Conservation (phyloP, 2,329 filamentous ascomycete species). For the Septoria petroselini region DNA sequence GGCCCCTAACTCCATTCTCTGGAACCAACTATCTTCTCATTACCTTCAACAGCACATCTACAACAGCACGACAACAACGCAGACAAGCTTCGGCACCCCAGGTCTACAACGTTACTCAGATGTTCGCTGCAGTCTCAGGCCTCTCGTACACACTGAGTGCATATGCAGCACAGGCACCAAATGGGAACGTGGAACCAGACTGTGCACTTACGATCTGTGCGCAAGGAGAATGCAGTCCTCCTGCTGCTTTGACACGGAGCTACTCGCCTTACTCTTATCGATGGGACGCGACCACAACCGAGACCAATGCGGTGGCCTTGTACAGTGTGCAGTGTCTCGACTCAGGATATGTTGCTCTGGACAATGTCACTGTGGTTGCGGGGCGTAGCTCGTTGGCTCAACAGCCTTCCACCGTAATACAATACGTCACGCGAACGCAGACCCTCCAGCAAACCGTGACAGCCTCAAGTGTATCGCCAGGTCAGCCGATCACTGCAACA, state of each 20-base stretch:
- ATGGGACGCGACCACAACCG: conserved; percentile 2
- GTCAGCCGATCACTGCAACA: background rate
- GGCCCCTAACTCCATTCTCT: background rate
- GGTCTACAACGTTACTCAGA: conserved; percentile 18
- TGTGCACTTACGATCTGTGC: conserved; percentile 16
- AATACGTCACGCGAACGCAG: background rate
- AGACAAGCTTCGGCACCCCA: background rate
- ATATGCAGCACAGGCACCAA: conserved; percentile 13
- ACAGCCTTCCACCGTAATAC: background rate
- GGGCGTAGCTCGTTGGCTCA: background rate
- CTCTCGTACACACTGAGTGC: conserved; percentile 7
- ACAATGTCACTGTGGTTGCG: conserved; percentile 5
- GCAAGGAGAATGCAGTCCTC: conserved; percentile 6
- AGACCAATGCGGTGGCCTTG: background rate
- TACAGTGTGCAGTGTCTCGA: conserved; percentile 9
- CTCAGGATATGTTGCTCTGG: conserved; percentile 9
- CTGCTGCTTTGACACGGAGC: background rate
- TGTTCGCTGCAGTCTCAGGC: conserved; percentile 9
- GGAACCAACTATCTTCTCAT: conserved; percentile 13
- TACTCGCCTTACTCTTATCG: conserved; percentile 8
- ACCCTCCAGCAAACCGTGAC: background rate
- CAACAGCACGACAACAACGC: background rate
- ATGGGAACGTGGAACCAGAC: conserved; percentile 5
- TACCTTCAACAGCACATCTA: background rate
- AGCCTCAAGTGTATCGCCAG: background rate